Evolutionary conservation across 345 rosid genomes (phyloP).

Genomic region (Kernera saxatilis): DNA sequence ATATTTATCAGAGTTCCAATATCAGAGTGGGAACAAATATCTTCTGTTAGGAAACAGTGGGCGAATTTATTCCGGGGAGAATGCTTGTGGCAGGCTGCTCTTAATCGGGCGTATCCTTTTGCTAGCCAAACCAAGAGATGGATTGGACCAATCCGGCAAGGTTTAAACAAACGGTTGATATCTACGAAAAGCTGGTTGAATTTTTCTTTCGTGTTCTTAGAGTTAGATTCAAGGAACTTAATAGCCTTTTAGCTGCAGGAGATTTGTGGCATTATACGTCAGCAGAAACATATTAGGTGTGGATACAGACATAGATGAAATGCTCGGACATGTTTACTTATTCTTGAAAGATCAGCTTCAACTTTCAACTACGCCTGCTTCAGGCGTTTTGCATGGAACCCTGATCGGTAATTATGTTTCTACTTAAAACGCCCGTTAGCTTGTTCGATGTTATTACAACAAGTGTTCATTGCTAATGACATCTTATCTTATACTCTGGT

Average conservation of each 20-base stretch:
- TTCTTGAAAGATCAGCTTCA: slow-evolving; percentile 88
- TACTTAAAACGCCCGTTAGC: no score
- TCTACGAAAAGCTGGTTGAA: neutral
- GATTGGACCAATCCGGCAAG: slow-evolving; percentile 81
- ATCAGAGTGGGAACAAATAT: slow-evolving; percentile 51
- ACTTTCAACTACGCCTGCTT: slow-evolving; percentile 49
- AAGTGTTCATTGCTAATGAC: neutral
- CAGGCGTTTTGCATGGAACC: slow-evolving; percentile 76
- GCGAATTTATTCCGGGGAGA: slow-evolving; percentile 62
- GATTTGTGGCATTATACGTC: slow-evolving; percentile 62
- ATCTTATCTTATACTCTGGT: neutral
- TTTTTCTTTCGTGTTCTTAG: neutral
- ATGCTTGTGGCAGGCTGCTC: slow-evolving; percentile 85
- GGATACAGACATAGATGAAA: slow-evolving; percentile 60
- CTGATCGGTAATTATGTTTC: slow-evolving; percentile 52
- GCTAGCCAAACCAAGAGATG: slow-evolving; percentile 55
- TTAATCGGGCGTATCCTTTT: slow-evolving; percentile 46
- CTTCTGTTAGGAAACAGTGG: slow-evolving; percentile 76
- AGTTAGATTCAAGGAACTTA: neutral
- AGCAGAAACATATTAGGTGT: slow-evolving; percentile 53
- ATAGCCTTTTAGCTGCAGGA: slow-evolving; percentile 47
- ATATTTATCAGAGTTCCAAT: slow-evolving; percentile 69
- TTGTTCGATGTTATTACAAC: no score
- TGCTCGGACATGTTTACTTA: slow-evolving; percentile 75
- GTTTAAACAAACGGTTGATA: slow-evolving; percentile 55